Conservation (phyloP, 1,284 basidiomycete species). For the Austroboletus niveus region DNA sequence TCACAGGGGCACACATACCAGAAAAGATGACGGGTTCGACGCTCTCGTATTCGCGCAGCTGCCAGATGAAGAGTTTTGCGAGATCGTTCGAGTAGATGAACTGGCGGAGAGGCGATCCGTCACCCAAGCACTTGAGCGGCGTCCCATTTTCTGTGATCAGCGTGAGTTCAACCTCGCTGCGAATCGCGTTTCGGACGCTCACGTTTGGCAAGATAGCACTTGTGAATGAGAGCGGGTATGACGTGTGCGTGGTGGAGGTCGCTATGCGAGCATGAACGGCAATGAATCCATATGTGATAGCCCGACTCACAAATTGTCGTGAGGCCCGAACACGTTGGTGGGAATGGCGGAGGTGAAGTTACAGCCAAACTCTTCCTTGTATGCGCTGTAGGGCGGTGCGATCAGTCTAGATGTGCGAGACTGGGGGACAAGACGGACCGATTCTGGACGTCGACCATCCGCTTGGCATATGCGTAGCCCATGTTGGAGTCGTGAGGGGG, state of each 20-base stretch:
- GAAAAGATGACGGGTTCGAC: slow-evolving; percentile 89
- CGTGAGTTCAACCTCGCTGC: not conserved
- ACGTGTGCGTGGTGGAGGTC: slow-evolving; percentile 88
- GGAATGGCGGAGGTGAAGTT: slow-evolving; percentile 93
- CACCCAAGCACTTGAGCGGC: slow-evolving; percentile 80
- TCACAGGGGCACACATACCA: slow-evolving; percentile 41
- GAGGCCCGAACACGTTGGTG: slow-evolving; percentile 86
- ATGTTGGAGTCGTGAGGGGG: slow-evolving; percentile 89
- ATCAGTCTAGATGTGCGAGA: not conserved
- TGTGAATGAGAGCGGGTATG: slow-evolving; percentile 87
- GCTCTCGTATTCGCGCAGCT: slow-evolving; percentile 82
- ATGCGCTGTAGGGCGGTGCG: slow-evolving; percentile 54
- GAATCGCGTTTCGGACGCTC: slow-evolving; percentile 17
- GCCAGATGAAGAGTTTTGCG: slow-evolving; percentile 91
- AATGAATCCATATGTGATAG: not conserved
- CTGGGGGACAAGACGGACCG: slow-evolving; percentile 52
- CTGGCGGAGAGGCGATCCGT: slow-evolving; percentile 85
- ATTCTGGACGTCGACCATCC: slow-evolving; percentile 92
- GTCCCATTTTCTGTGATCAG: slow-evolving; percentile 68
- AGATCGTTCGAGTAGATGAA: slow-evolving; percentile 94
- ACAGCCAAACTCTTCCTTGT: slow-evolving; percentile 87
- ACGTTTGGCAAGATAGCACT: slow-evolving; percentile 87
- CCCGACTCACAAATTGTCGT: slow-evolving; percentile 70
- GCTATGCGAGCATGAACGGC: slow-evolving; percentile 38
- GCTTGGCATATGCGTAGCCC: slow-evolving; percentile 89